phyloP scores from a whole-genome alignment of 768 basidiomycete species.

The Mycena belliarum region DNA sequence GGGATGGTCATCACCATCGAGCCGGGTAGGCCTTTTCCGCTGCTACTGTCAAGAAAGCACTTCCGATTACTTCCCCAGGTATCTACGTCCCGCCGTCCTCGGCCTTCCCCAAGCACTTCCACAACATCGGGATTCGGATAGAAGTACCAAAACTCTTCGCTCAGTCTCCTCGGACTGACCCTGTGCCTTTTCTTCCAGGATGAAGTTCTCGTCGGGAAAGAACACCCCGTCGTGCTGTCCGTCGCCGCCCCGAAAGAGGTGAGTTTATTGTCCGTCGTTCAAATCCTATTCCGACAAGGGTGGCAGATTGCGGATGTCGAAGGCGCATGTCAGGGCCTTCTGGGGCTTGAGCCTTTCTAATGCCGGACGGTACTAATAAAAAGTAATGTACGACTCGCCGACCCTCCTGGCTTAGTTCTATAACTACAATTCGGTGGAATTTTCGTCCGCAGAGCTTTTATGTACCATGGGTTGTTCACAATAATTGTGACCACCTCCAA shows the following conservation, averaged over 20 bases:
- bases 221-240: conserved; percentile 63
- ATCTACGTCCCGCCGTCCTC: conserved; percentile 84
- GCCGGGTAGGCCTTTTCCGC: conserved; percentile 53
- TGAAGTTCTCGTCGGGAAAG: conserved; percentile 68
- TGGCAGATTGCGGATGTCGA: conserved; percentile 73
- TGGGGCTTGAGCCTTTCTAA: conserved; percentile 58
- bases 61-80: conserved; percentile 39
- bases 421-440: background rate
- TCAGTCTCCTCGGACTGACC: background rate
- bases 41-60: background rate
- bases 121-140: conserved; percentile 89
- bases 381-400: background rate
- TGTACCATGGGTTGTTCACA: no score
- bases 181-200: conserved; percentile 43
- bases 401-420: no score
- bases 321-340: conserved; percentile 71
- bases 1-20: conserved; percentile 96
- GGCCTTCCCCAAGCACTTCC: conserved; percentile 84
- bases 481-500: background rate
- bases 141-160: conserved; percentile 51
- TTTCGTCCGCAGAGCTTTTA: no score
- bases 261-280: conserved; percentile 11
- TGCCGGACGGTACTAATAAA: background rate
- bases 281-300: background rate
- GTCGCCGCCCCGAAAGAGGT: conserved; percentile 85